Base-by-base conservation (phyloP, 208 protist species). In the Trypanosoma cruzi region DNA sequence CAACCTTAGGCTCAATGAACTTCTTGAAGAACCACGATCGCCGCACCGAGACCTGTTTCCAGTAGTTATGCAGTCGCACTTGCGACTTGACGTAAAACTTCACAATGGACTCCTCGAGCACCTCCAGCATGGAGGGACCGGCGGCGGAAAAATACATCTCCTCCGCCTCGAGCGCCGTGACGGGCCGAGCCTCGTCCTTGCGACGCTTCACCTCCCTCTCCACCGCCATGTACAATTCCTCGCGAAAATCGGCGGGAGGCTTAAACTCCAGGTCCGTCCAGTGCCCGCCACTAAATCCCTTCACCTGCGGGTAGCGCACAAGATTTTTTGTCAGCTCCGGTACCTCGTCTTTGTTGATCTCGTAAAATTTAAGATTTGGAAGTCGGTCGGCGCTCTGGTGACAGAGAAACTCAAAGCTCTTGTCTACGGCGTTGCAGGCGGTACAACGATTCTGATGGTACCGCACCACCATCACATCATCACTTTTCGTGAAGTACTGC, bases 191-290 rank as follows among this genome's bases (percentile, higher is more conserved):
- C 7, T 58, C 64, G 37, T 84, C 68, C 73, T 86, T 86, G 4
- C 78, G 75, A 2, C 63, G 57, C 67, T 74, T 53, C 54, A 92
- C 85, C 61, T 95, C 86, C 29, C 61, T 58, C 69, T 91, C 81
- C 2, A 95, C 75, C 5, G 80, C 74, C 18, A 63, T 50, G 77
- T 95, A 92, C 26, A 90, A 64, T 60, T 90, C 79, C 46, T 95
- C 85, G 46, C 89, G 81, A 58, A 84, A 95, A 18, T 71, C 82
- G 0, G 79, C 68, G 0, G 86, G 86, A 2, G 89, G 89, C 77
- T 95, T 95, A 71, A 92, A 95, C 62, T 95, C 86, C 22, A 95
- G 75, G 80, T 92, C 86, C n/a, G 73, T 81, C 86, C 86, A 95
- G 72, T 88, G 80, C 2, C 89, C 89, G 10, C 85, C 84, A 57